Evolutionary conservation across 2,329 filamentous ascomycete species (phyloP), one percentile per base, ranked within the genome.

Genomic region (Raffaelea deltoideospora): DNA sequence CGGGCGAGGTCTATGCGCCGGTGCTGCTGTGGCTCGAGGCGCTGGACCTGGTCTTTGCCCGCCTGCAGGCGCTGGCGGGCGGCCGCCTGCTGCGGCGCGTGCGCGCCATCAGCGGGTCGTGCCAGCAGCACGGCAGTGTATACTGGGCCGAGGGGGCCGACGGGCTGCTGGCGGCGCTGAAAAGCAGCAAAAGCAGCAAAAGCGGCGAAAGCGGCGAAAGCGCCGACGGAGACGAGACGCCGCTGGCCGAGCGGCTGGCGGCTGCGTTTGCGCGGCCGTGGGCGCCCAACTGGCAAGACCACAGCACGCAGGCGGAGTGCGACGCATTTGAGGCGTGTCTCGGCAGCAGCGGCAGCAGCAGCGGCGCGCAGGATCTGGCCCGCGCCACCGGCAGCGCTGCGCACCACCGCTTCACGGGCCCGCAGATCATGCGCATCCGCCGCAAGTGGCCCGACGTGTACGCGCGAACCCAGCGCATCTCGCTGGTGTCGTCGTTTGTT

Each of bases 251-350:
- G 41, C 86, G 93, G 60, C 63, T 96, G 20, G 58, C 63, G 10
- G 62, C 59, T 3, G 81, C 79, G 0, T 83, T 96, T 52, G 81
- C 86, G 14, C 80, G 92, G 55, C 77, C 81, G 5, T 87, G 77
- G 60, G 86, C 84, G 45, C 90, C 90, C 8, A 98, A 96, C 56
- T 98, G 90, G 90, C 90, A 96, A 60, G 90, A 98, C 56, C 80
- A 87, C 43, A 94, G 86, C 59, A 96, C 90, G 2, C 86, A 95
- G 61, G 67, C 67, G 46, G 83, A 98, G 60, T 95, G 87, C 53
- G 86, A 95, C 54, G 67, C 72, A 44, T 96, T 96, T 52, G 87
- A 96, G 55, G 68, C 63, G 5, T 63, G 65, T 37, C 60, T 95
- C 8, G 82, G 81, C 1, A n/a, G n/a, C n/a, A n/a, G n/a, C n/a